Evolutionary conservation across 2,329 filamentous ascomycete species (phyloP), one percentile per base, ranked within the genome.

Genomic region (Triangularia setosa): DNA sequence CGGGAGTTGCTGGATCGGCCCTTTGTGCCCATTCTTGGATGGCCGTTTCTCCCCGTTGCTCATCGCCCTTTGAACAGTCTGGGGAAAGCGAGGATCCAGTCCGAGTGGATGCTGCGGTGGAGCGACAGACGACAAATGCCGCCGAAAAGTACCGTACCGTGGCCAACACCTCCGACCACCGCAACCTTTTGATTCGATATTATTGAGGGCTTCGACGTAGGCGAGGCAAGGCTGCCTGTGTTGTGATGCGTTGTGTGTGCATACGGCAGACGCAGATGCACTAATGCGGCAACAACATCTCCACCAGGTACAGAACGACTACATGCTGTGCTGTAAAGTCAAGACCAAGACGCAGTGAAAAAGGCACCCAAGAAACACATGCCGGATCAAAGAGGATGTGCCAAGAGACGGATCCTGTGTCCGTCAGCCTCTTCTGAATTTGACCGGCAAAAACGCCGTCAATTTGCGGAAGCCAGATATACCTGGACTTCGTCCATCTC

Each of bases 121-220:
- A 55, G 52, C 21, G 27, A 28, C 11, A 7, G 55, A 58, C 55
- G 33, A 24, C 56, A 58, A 58, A 40, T 58, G 28, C 28, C 56
- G 56, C 56, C 56, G 30, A 57, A 21, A 58, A 44, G 56, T 58
- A 58, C 56, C 55, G 55, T 21, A 40, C 30, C 55, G 28, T 33
- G 11, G 24, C 48, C 48, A 54, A 16, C 16, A 33, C 30, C 30
- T 33, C 30, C 30, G 21, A 12, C 21, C 21, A 54, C 48, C 23
- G 52, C 21, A 55, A 16, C 3, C 52, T 55, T 23, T 18, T 55
- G 40, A 21, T 14, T 48, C 40, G 40, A 48, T 48, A 48, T 48
- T 48, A n/a, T 48, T 48, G 40, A 48, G 40, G n/a, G 11, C 40
- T 21, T 48, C 40, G 40, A 48, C 18, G 8, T 48, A 18, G 40